Conservation (phyloP, 768 basidiomycete genomes). For the Rhodocollybia butyracea region DNA sequence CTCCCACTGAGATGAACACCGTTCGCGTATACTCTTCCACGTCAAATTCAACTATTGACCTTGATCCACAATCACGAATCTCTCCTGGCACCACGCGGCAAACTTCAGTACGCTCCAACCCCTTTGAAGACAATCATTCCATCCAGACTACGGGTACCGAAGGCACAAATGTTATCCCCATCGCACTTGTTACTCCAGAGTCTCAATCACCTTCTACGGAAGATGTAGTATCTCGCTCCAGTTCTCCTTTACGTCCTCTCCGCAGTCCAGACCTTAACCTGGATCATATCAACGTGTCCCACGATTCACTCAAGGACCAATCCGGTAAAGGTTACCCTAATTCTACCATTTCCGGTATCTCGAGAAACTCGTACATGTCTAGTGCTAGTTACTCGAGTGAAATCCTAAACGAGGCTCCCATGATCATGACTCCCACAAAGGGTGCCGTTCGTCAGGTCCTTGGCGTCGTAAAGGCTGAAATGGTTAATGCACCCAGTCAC, state of each 20-base stretch:
- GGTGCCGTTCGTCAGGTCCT: constrained; percentile 67
- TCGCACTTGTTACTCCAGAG: constrained; percentile 71
- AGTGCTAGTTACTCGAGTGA: constrained; percentile 75
- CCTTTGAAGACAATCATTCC: constrained; percentile 74
- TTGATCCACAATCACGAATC: constrained; percentile 48
- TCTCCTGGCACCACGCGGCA: constrained; percentile 22
- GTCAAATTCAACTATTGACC: constrained; percentile 53
- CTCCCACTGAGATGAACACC: constrained; percentile 31
- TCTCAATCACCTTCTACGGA: constrained; percentile 17
- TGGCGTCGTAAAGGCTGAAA: constrained; percentile 76
- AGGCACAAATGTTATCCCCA: constrained; percentile 83
- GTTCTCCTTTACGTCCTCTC: constrained; percentile 49
- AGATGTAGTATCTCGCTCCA: constrained; percentile 31
- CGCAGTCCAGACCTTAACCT: constrained; percentile 63
- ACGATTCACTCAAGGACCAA: constrained; percentile 43
- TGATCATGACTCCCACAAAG: constrained; percentile 72
- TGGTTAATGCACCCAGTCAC: constrained; percentile 58
- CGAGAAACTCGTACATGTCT: constrained; percentile 69
- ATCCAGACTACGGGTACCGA: constrained; percentile 83
- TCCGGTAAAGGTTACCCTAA: constrained; percentile 35
- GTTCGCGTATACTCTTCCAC: constrained; percentile 48
- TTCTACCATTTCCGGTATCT: constrained; percentile 49
- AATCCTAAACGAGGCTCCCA: constrained; percentile 75
- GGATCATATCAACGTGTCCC: constrained; percentile 60
- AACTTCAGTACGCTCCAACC: constrained; percentile 48